A percentile compares a stretch with the other conserved stretches of the same genome.
phyloP scores from a whole-genome alignment of 129 eudicot species.

The Daucus carota region DNA sequence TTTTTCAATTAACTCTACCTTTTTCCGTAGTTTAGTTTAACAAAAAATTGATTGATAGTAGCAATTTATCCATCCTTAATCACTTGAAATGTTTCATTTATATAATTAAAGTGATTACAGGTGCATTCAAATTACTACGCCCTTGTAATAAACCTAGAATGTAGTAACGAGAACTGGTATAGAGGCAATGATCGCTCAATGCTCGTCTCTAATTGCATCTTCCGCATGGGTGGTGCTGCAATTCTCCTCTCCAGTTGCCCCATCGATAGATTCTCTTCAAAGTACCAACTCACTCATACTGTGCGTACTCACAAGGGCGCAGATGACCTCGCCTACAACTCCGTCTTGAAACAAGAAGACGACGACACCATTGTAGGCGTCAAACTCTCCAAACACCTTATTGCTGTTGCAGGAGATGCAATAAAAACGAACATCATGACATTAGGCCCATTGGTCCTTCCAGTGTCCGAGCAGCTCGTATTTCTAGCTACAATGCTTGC shows the following conservation, averaged over 20 bases:
- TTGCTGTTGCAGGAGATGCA: constrained; percentile 28
- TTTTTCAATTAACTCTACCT: too few relatives aligned
- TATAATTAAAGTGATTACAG: too few relatives aligned
- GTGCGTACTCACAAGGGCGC: constrained; percentile 37
- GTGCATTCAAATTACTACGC: constrained; percentile 36
- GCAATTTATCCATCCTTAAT: too few relatives aligned
- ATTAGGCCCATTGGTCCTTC: constrained; percentile 39
- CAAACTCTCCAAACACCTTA: constrained; percentile 39
- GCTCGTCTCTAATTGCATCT: constrained; percentile 24
- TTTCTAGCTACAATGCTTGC: constrained; percentile 10
- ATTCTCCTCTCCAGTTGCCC: constrained; percentile 44
- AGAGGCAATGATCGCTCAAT: constrained; percentile 36
- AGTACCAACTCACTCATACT: constrained; percentile 43
- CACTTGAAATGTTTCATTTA: too few relatives aligned
- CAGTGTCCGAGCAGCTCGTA: constrained; percentile 28
- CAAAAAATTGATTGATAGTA: too few relatives aligned
- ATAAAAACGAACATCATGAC: constrained; percentile 26
- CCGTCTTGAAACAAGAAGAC: constrained; percentile 45
- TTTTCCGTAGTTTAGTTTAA: too few relatives aligned
- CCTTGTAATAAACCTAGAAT: constrained; percentile 43
- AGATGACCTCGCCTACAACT: constrained; percentile 37
- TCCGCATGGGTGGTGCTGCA: constrained; percentile 56
- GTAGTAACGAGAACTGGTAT: constrained; percentile 26
- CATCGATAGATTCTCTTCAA: constrained; percentile 21
- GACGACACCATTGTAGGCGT: constrained; percentile 20